A percentile compares a stretch with the other conserved stretches of the same genome.
Evolutionary conservation across 768 basidiomycete genomes (phyloP).

Genomic region (Xerocomellus amylosporus): DNA sequence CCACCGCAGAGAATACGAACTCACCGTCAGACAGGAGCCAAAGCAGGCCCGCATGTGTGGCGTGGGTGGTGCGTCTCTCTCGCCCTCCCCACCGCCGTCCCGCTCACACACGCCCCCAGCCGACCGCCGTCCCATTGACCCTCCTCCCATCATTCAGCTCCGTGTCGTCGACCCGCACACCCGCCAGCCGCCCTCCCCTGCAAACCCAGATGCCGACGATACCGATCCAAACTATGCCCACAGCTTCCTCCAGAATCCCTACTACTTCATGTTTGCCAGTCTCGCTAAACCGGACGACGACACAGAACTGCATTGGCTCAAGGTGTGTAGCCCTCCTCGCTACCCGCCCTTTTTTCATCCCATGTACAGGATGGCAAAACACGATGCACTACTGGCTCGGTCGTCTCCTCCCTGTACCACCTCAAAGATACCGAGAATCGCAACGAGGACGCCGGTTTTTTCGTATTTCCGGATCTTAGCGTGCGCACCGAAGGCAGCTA

Average conservation of each 20-base stretch:
- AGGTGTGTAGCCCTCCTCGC: slow-evolving; percentile 40
- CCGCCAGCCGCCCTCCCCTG: slow-evolving; percentile 29
- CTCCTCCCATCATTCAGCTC: slow-evolving; percentile 94
- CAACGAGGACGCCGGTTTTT: slow-evolving; percentile 81
- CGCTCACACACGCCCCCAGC: slow-evolving; percentile 43
- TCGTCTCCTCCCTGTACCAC: slow-evolving; percentile 89
- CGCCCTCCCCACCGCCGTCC: not conserved
- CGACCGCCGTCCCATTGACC: slow-evolving; percentile 95
- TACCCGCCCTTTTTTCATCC: not conserved
- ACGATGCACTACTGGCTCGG: slow-evolving; percentile 85
- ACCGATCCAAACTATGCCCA: slow-evolving; percentile 45
- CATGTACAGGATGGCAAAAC: slow-evolving; percentile 80
- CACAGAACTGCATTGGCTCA: slow-evolving; percentile 82
- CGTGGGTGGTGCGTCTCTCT: slow-evolving; percentile 71
- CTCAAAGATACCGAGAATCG: slow-evolving; percentile 71
- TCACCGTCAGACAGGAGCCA: slow-evolving; percentile 85
- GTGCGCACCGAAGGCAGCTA: slow-evolving; percentile 93
- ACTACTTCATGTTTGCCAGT: slow-evolving; percentile 94
- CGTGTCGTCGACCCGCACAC: slow-evolving; percentile 70
- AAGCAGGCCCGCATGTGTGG: slow-evolving; percentile 92
- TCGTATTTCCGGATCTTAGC: slow-evolving; percentile 93
- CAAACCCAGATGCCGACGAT: slow-evolving; percentile 33
- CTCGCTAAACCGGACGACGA: slow-evolving; percentile 88
- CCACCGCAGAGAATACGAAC: slow-evolving; percentile 71
- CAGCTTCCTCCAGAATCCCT: slow-evolving; percentile 82